Conservation (phyloP, 2,329 filamentous ascomycete species). For the Penicillium sp. region DNA sequence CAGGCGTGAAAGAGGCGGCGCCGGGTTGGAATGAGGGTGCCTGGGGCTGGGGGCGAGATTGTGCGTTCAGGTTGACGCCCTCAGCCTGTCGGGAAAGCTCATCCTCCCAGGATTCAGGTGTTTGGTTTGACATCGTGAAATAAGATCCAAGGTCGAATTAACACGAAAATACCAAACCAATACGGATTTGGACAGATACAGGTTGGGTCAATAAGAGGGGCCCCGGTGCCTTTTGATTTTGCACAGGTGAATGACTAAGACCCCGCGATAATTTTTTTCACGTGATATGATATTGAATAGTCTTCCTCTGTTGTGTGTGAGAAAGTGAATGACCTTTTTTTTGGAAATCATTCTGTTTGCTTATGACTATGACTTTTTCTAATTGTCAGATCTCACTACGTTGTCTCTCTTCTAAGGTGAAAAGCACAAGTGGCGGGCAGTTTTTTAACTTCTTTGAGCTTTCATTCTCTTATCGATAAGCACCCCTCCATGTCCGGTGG, state of each 20-base stretch:
- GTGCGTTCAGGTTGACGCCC: constrained; percentile 62
- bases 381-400: neutral
- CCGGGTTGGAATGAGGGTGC: constrained; percentile 56
- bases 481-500: neutral
- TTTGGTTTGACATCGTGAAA: constrained; percentile 61
- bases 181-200: constrained; percentile 16
- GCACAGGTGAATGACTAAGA: constrained; percentile 18
- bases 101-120: constrained; percentile 88
- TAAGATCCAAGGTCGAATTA: constrained; percentile 15
- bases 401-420: neutral
- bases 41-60: constrained; percentile 41
- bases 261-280: constrained; percentile 15
- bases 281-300: constrained; percentile 8
- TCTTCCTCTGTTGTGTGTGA: neutral
- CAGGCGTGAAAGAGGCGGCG: constrained; percentile 64
- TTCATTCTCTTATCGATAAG: constrained; percentile 10
- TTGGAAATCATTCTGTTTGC: neutral
- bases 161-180: constrained; percentile 17
- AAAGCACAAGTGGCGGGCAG: neutral
- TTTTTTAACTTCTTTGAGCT: constrained; percentile 5
- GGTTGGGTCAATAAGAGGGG: constrained; percentile 15
- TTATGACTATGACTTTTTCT: neutral
- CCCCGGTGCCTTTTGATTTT: constrained; percentile 17
- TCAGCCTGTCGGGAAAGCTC: constrained; percentile 70
- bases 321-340: neutral